Percentiles rank a stretch among this genome's conserved stretches.
Conservation (phyloP, 805 yeast species). For the Yarrowia sp. region DNA sequence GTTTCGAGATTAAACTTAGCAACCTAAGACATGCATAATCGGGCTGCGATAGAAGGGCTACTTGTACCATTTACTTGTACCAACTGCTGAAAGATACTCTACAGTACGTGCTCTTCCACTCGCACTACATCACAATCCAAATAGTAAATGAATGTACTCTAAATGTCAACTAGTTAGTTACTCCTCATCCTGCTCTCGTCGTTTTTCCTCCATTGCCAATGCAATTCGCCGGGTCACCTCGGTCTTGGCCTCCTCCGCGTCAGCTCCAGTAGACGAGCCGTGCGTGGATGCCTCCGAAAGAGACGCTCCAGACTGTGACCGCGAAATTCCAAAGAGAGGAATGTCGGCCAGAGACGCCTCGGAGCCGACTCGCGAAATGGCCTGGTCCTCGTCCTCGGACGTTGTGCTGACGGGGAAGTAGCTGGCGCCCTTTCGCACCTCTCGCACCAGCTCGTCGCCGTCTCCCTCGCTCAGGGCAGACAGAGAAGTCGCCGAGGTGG, state of each 20-base stretch:
- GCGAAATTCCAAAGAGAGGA: slow-evolving; percentile 55
- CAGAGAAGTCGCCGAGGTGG: slow-evolving; percentile 4
- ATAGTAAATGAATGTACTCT: neutral
- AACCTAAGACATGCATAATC: neutral
- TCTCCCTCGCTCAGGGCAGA: slow-evolving; percentile 25
- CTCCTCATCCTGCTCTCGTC: slow-evolving; percentile 28
- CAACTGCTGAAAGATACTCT: too few relatives aligned
- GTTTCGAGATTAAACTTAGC: neutral
- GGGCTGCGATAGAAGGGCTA: too few relatives aligned
- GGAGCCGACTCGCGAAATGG: slow-evolving; percentile 60
- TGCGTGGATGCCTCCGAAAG: slow-evolving; percentile 24
- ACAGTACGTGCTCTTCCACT: too few relatives aligned
- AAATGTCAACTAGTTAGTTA: slow-evolving; percentile 18
- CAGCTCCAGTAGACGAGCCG: slow-evolving; percentile 24
- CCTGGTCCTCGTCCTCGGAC: slow-evolving; percentile 47
- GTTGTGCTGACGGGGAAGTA: slow-evolving; percentile 37
- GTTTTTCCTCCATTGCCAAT: slow-evolving; percentile 34
- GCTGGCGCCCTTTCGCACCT: slow-evolving; percentile 26
- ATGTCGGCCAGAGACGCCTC: slow-evolving; percentile 61
- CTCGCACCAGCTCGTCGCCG: slow-evolving; percentile 25
- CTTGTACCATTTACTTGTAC: too few relatives aligned
- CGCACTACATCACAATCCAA: neutral
- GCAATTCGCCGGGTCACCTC: slow-evolving; percentile 34
- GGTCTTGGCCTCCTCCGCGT: slow-evolving; percentile 29
- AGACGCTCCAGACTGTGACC: slow-evolving; percentile 29